Base-by-base conservation (phyloP, 352 stramenopile genomes). In the Phytophthora pinifolia region DNA sequence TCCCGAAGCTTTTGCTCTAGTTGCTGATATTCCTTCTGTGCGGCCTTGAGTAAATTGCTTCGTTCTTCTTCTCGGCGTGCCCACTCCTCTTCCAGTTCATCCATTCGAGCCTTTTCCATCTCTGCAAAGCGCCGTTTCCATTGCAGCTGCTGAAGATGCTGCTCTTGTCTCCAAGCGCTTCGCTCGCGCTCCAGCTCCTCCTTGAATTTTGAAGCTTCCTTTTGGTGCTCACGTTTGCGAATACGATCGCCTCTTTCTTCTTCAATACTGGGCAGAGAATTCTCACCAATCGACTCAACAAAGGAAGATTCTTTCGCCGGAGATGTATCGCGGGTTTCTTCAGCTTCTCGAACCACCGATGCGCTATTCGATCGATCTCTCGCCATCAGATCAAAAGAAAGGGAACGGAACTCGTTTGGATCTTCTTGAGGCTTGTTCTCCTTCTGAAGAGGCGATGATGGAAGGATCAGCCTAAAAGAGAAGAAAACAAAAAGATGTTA, bases 21-120 rank as follows among this genome's bases (percentile, higher is more conserved):
- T 2, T 67, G 67, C 41, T 89, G 70, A 48, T 94, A 94, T 54
- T 94, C 83, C 3, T 51, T 41, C 46, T 90, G 83, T 0, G 83
- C 67, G 1, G 60, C 42, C 6, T 70, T 77, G 6, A 90, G 37
- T 20, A 89, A 59, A 13, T 51, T 63, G 37, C 67, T 87, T 9
- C 81, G 67, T 41, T 93, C 83, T 65, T 91, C 83, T 62, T 92
- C 83, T 15, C 80, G 71, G 10, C 76, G 67, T 9, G 81, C 83
- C 83, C 83, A 92, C 54, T 92, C 81, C 4, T 88, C 76, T 33
- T 94, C 81, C 5, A 94, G 57, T 29, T 88, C 78, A 14, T 84
- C 69, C 81, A 94, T 94, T 6, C 83, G 65, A 9, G 59, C 59
- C 17, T 84, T 86, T 45, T 91, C 79, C 33, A 66, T 70, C 33